These are phyloP conservation scores for Penicillium sp. DNA, from an alignment of 2,329 filamentous ascomycete genomes.

Conservation along the genomic window DNA sequence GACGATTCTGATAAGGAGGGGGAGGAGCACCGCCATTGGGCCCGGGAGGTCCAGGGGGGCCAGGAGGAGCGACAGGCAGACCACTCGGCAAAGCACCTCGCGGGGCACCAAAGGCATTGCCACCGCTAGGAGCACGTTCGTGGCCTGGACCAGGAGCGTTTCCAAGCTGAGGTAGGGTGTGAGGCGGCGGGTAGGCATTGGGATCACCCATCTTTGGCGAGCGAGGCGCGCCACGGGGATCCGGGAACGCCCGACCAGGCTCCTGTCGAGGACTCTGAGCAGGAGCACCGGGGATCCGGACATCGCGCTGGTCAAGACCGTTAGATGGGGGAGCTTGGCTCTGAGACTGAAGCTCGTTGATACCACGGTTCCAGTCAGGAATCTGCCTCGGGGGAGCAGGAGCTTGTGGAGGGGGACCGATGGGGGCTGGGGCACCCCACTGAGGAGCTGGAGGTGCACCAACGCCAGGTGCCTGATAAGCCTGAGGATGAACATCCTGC, in stretches of 20 bases:
- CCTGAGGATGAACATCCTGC: constrained; percentile 92
- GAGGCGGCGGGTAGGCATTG: constrained; percentile 50
- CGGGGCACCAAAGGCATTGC: constrained; percentile 35
- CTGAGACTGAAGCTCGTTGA: constrained; percentile 72
- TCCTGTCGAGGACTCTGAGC: constrained; percentile 78
- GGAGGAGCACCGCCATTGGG: constrained; percentile 58
- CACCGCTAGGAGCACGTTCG: constrained; percentile 38
- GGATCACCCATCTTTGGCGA: constrained; percentile 62
- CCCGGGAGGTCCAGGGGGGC: constrained; percentile 50
- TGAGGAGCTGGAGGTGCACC: constrained; percentile 82
- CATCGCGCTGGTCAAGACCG: constrained; percentile 77
- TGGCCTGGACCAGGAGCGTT: constrained; percentile 47
- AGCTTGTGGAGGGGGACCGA: constrained; percentile 52
- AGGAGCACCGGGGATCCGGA: constrained; percentile 65
- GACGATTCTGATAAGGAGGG: constrained; percentile 66
- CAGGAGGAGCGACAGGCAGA: constrained; percentile 47
- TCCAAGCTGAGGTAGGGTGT: constrained; percentile 53
- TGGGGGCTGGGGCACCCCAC: constrained; percentile 74
- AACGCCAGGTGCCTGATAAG: constrained; percentile 80
- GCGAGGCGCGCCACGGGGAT: constrained; percentile 58
- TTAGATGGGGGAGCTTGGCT: constrained; percentile 60
- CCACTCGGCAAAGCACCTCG: constrained; percentile 47
- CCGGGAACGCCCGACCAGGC: constrained; percentile 66
- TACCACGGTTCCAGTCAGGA: constrained; percentile 62
- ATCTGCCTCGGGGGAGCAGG: constrained; percentile 65